Percentiles rank a stretch among this genome's conserved stretches.
These are phyloP conservation scores for Alternaria longipes DNA, from an alignment of 2,329 filamentous ascomycete genomes.

Conservation along the genomic window DNA sequence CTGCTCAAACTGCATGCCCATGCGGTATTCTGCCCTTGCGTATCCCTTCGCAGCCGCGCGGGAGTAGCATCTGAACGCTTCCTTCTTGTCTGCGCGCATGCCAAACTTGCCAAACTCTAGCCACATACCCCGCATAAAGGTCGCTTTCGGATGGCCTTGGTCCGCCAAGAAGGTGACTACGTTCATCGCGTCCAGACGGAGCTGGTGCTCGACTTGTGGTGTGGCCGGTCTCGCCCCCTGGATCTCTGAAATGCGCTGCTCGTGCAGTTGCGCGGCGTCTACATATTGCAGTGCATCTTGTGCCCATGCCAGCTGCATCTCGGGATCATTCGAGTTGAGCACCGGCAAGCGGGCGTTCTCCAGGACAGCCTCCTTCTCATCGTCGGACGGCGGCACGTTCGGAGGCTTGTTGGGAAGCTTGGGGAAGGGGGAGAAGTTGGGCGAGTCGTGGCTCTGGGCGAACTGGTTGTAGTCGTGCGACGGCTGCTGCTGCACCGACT, in stretches of 20 bases:
- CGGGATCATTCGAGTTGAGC: constrained; percentile 90
- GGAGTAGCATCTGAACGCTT: constrained; percentile 88
- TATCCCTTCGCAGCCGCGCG: constrained; percentile 87
- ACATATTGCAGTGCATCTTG: constrained; percentile 91
- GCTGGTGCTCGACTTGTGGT: constrained; percentile 86
- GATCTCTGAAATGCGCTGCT: constrained; percentile 69
- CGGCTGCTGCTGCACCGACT: constrained; percentile 35
- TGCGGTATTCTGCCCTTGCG: constrained; percentile 89
- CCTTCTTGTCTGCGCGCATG: constrained; percentile 88
- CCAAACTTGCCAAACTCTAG: constrained; percentile 97
- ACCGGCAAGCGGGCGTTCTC: constrained; percentile 86
- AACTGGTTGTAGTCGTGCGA: constrained; percentile 53
- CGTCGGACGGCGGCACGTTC: constrained; percentile 91
- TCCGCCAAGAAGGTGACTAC: constrained; percentile 90
- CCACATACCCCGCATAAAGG: constrained; percentile 97
- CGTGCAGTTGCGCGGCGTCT: constrained; percentile 81
- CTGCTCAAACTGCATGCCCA: constrained; percentile 98
- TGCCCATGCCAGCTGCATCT: constrained; percentile 97
- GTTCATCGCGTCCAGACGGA: constrained; percentile 87
- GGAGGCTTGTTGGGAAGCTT: constrained; percentile 79
- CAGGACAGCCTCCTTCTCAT: constrained; percentile 89
- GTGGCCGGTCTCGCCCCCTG: constrained; percentile 75
- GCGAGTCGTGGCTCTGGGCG: constrained; percentile 61
- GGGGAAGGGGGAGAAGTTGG: constrained; percentile 91
- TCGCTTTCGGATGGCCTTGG: constrained; percentile 90